These are phyloP conservation scores for Crithidia fasciculata DNA, from an alignment of 208 protist genomes.

Conservation along the genomic window DNA sequence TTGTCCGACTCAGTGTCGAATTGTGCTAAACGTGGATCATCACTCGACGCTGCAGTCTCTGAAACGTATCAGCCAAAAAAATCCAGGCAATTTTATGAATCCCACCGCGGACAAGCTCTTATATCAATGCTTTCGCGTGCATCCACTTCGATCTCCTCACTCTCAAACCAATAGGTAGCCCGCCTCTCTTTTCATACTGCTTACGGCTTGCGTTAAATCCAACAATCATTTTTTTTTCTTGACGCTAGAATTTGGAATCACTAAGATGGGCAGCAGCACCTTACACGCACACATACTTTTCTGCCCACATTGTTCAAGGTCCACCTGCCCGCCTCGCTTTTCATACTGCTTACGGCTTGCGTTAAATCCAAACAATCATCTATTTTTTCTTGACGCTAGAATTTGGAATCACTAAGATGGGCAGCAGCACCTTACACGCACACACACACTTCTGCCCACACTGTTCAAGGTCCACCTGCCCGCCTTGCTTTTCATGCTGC, in stretches of 20 bases:
- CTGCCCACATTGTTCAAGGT: too few relatives aligned
- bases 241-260: constrained; percentile 12
- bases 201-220: constrained; percentile 54
- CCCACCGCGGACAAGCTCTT: too few relatives aligned
- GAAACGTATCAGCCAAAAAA: too few relatives aligned
- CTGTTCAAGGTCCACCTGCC: background rate
- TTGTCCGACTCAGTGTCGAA: constrained; percentile 53
- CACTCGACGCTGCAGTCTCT: background rate
- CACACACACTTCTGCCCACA: background rate
- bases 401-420: constrained; percentile 10
- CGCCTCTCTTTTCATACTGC: constrained; percentile 37
- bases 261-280: background rate
- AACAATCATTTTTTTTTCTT: constrained; percentile 32
- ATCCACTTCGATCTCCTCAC: too few relatives aligned
- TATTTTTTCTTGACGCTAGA: constrained; percentile 6
- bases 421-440: background rate
- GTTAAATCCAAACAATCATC: constrained; percentile 47
- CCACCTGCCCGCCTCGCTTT: background rate
- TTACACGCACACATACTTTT: background rate
- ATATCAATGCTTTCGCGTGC: too few relatives aligned
- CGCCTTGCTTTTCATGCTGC: constrained; percentile 35
- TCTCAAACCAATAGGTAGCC: too few relatives aligned
- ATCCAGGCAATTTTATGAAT: too few relatives aligned
- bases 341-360: constrained; percentile 64
- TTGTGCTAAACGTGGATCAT: constrained; percentile 46